These are phyloP conservation scores for Dentipellis fragilis DNA, from an alignment of 768 basidiomycete species.

Conservation along the genomic window DNA sequence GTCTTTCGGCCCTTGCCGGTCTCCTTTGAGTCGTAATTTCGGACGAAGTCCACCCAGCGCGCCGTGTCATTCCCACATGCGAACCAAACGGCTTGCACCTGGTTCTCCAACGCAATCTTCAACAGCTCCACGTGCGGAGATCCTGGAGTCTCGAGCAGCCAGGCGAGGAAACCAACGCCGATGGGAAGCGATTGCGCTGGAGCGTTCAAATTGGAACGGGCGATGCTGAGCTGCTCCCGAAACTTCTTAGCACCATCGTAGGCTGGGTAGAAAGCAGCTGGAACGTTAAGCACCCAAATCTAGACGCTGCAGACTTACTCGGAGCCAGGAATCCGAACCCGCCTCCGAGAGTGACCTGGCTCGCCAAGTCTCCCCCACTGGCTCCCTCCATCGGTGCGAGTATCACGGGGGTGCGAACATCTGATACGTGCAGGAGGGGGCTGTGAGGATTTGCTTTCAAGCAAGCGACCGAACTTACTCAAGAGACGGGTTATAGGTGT, in stretches of 20 bases:
- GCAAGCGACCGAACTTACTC: slow-evolving; percentile 24
- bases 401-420: slow-evolving; percentile 48
- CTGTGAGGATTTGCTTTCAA: background rate
- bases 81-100: slow-evolving; percentile 64
- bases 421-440: slow-evolving; percentile 21
- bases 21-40: slow-evolving; percentile 38
- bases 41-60: slow-evolving; percentile 53
- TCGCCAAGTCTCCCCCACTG: slow-evolving; percentile 40
- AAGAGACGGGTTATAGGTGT: slow-evolving; percentile 41
- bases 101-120: slow-evolving; percentile 38
- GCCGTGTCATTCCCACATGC: slow-evolving; percentile 52
- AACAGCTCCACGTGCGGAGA: slow-evolving; percentile 32
- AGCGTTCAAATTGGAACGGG: slow-evolving; percentile 32
- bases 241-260: too few relatives aligned
- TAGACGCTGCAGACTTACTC: too few relatives aligned
- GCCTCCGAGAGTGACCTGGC: slow-evolving; percentile 54
- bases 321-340: slow-evolving; percentile 21
- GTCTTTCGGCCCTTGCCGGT: slow-evolving; percentile 32
- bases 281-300: too few relatives aligned
- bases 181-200: slow-evolving; percentile 33
- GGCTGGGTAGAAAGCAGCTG: too few relatives aligned
- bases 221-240: slow-evolving; percentile 39
- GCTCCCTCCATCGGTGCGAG: slow-evolving; percentile 65
- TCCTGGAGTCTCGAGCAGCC: slow-evolving; percentile 52
- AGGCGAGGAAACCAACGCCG: slow-evolving; percentile 69